Evolutionary conservation across 495 filamentous ascomycete genomes (phyloP).

Genomic region (Hypoxylon trugodes): DNA sequence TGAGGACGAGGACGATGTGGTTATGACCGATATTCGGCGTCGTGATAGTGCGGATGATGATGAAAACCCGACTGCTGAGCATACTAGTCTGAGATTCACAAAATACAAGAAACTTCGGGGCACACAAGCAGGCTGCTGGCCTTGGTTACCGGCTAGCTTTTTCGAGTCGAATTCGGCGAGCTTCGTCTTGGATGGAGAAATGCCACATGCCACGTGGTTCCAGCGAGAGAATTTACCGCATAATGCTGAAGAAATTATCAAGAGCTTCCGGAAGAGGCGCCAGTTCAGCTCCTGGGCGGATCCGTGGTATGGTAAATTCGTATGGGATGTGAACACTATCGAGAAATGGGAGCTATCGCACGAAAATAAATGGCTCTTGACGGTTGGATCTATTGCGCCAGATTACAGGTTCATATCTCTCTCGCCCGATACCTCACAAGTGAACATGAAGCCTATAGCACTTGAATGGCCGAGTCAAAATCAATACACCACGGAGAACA

Average conservation of each 20-base stretch:
- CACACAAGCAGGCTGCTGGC: constrained; percentile 35
- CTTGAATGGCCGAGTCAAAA: constrained; percentile 46
- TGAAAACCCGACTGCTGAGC: not conserved
- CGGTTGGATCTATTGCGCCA: constrained; percentile 39
- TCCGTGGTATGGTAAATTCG: constrained; percentile 49
- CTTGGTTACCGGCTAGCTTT: constrained; percentile 21
- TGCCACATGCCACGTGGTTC: constrained; percentile 43
- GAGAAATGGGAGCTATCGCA: constrained; percentile 53
- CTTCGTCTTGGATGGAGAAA: constrained; percentile 43
- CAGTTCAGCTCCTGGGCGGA: constrained; percentile 47
- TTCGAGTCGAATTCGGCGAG: constrained; percentile 45
- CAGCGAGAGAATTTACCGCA: constrained; percentile 46
- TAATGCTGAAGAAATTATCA: constrained; percentile 46
- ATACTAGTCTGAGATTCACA: constrained; percentile 1
- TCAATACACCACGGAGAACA: constrained; percentile 52
- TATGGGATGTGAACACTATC: constrained; percentile 46
- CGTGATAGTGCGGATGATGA: constrained; percentile 5
- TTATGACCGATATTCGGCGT: not conserved
- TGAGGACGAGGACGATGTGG: constrained; percentile 29
- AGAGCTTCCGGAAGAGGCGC: constrained; percentile 17
- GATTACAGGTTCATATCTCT: constrained; percentile 49
- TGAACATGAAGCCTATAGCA: constrained; percentile 32
- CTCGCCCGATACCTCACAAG: constrained; percentile 29
- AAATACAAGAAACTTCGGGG: constrained; percentile 14
- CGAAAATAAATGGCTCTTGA: constrained; percentile 39